Evolutionary conservation across 2,329 filamentous ascomycete species (phyloP), one percentile per base, ranked within the genome.

Genomic region (Xylaria arbuscula): DNA sequence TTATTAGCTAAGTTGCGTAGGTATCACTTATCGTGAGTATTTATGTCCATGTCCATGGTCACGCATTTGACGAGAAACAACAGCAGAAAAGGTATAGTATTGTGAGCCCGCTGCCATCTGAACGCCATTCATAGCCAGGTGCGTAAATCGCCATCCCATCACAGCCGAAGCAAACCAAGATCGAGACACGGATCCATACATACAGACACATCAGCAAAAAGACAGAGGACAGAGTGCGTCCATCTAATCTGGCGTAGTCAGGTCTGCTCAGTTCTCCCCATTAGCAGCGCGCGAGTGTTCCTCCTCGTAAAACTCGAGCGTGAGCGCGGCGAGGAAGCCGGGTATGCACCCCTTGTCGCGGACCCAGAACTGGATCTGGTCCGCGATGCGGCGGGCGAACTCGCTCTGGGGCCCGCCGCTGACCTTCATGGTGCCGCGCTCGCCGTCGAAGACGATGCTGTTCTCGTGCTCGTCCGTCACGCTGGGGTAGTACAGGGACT

Each of bases 381-480:
- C 92, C 72, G 88, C 88, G 71, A 99, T 97, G 80, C 94, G 91
- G 64, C 88, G 83, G 1, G 94, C 96, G 80, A 99, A 99, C 13
- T 89, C 86, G 77, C 93, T 97, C 77, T 92, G 88, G 1, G 94
- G 93, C 0, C 96, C 96, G 1, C 96, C 96, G 40, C 91, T 93
- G 66, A 99, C 92, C 85, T 99, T 99, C 96, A 99, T 99, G 0
- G 94, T 98, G 8, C 95, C 96, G 66, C 92, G 90, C 82, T 98
- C 94, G 60, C 94, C 94, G 80, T 97, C 94, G 79, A 98, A 98
- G 0, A 97, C 89, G 68, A 92, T 90, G 66, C 87, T 89, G 73
- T 91, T 90, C 79, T 91, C 89, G 78, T 93, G 89, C 76, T 92
- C 90, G 64, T 92, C 89, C 78, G 63, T 79, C 88, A 81, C 69